Conservation (phyloP, 495 filamentous ascomycete species). For the Annulohypoxylon maeteangense region DNA sequence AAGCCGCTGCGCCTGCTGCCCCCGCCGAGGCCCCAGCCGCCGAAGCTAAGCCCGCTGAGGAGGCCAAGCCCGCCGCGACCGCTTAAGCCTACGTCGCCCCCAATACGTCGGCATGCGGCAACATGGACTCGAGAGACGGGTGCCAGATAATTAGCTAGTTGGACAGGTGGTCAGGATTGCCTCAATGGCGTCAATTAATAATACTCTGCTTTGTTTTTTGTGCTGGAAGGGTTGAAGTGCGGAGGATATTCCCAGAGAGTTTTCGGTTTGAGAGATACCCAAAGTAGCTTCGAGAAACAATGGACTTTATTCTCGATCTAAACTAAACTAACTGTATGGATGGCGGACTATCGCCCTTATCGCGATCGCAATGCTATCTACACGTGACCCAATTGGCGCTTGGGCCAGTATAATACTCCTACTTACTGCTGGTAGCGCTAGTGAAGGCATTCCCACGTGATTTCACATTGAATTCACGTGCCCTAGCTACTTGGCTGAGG, state of each 20-base stretch:
- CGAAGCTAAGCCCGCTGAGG: slow-evolving; percentile 35
- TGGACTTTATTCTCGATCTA: slow-evolving; percentile 36
- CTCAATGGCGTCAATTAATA: slow-evolving; percentile 11
- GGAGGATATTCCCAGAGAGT: slow-evolving; percentile 45
- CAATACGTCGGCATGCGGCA: slow-evolving; percentile 13
- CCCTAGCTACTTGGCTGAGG: neutral
- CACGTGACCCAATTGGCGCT: slow-evolving; percentile 10
- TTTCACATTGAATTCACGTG: neutral
- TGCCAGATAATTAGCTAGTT: slow-evolving; percentile 26
- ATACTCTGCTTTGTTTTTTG: slow-evolving; percentile 13
- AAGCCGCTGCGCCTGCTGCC: slow-evolving; percentile 39
- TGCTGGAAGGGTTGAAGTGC: neutral
- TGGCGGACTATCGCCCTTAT: slow-evolving; percentile 8
- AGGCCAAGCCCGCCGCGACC: slow-evolving; percentile 33
- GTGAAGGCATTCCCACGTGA: neutral
- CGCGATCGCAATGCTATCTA: neutral
- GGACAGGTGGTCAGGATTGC: slow-evolving; percentile 23
- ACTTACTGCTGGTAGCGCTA: neutral
- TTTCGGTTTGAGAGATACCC: slow-evolving; percentile 41
- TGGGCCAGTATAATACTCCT: neutral
- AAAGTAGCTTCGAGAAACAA: slow-evolving; percentile 35
- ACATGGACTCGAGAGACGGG: slow-evolving; percentile 5
- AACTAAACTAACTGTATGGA: neutral
- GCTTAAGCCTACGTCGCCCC: neutral
- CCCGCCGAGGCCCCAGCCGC: slow-evolving; percentile 24